Conservation (phyloP, 192 early-diverging fungal genomes). For the Mortierella alpina region DNA sequence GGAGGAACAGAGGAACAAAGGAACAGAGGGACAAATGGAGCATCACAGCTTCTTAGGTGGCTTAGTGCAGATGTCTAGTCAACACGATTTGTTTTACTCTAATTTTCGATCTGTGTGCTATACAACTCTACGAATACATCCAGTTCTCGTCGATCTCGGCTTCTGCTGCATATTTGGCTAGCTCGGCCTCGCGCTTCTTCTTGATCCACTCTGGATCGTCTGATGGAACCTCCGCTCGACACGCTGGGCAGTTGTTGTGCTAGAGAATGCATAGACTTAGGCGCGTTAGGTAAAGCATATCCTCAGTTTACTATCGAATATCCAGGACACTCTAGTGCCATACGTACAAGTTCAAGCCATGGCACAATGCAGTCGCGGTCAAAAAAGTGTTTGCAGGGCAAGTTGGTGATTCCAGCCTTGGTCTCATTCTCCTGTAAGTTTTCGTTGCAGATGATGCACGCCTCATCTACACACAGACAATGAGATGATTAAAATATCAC, state of each 20-base stretch:
- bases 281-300: background rate
- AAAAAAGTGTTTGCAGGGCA: conserved; percentile 56
- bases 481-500: background rate
- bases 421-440: conserved; percentile 52
- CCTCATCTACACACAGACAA: conserved; percentile 29
- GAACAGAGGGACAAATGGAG: too few species aligned
- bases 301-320: background rate
- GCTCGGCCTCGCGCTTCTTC: conserved; percentile 46
- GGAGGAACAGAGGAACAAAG: too few species aligned
- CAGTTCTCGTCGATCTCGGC: conserved; percentile 54
- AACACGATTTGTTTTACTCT: background rate
- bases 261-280: background rate
- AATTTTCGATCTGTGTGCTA: background rate
- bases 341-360: conserved; percentile 55
- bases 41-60: too few species aligned
- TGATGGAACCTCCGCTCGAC: conserved; percentile 52
- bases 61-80: too few species aligned
- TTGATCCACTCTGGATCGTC: conserved; percentile 58
- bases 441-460: conserved; percentile 55
- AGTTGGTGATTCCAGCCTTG: conserved; percentile 35
- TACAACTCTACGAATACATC: conserved; percentile 50
- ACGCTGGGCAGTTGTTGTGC: conserved; percentile 58
- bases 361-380: conserved; percentile 57
- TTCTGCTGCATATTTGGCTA: conserved; percentile 49
- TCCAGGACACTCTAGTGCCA: background rate